Evolutionary conservation across 805 yeast genomes (phyloP).

Genomic region (Torulaspora microellipsoides): DNA sequence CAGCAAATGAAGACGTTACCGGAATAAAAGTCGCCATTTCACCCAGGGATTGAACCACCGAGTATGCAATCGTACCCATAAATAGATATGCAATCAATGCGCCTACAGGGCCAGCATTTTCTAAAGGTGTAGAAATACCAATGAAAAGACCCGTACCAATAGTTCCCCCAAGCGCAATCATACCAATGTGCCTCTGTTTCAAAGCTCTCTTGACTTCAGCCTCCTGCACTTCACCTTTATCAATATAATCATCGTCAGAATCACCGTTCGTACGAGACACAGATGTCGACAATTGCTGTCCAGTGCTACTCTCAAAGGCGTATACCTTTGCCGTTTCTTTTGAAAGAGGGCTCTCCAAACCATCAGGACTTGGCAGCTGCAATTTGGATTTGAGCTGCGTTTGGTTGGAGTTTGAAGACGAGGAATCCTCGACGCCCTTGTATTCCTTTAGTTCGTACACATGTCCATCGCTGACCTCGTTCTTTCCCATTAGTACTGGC

Average conservation of each 20-base stretch:
- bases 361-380: too few species aligned
- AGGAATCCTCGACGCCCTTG: slow-evolving; percentile 5
- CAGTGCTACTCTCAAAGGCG: neutral
- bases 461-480: neutral
- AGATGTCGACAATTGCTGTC: neutral
- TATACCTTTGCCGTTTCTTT: neutral
- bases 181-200: slow-evolving; percentile 63
- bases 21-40: slow-evolving; percentile 81
- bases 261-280: neutral
- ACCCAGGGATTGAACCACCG: slow-evolving; percentile 68
- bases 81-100: slow-evolving; percentile 59
- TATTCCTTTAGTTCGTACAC: slow-evolving; percentile 6
- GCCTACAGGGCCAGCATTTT: slow-evolving; percentile 63
- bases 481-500: too few species aligned
- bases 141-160: slow-evolving; percentile 77
- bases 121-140: slow-evolving; percentile 53
- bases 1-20: slow-evolving; percentile 60
- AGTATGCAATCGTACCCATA: slow-evolving; percentile 60
- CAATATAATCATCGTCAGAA: slow-evolving; percentile 3
- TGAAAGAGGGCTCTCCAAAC: neutral
- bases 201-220: slow-evolving; percentile 53
- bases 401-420: neutral
- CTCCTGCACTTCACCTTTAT: slow-evolving; percentile 29
- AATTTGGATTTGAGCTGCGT: neutral
- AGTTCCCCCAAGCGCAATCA: slow-evolving; percentile 78